phyloP scores from a whole-genome alignment of 2,329 filamentous ascomycete species.

The Xylariaceae sp. region DNA sequence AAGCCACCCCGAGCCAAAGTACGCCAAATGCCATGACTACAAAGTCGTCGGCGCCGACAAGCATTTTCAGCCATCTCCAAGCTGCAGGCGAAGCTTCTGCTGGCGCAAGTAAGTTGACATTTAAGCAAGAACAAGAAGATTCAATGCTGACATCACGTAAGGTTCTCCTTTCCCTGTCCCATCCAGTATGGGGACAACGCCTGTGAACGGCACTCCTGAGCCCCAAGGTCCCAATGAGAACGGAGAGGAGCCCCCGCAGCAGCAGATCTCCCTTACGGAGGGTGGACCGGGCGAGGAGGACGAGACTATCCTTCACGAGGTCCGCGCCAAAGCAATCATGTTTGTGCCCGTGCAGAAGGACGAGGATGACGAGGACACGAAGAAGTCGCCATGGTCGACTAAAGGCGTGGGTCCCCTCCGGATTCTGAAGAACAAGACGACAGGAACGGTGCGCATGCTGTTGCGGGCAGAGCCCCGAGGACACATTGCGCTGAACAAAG shows the following conservation, averaged over 20 bases:
- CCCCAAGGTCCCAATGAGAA: constrained; percentile 43
- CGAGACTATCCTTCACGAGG: constrained; percentile 64
- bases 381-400: constrained; percentile 58
- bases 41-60: constrained; percentile 17
- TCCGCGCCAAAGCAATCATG: constrained; percentile 64
- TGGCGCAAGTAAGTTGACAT: constrained; percentile 36
- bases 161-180: constrained; percentile 45
- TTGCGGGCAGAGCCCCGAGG: constrained; percentile 72
- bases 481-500: constrained; percentile 66
- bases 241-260: constrained; percentile 50
- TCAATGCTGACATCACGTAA: constrained; percentile 11
- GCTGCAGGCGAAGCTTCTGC: constrained; percentile 34
- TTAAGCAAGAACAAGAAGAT: background rate
- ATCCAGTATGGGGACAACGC: constrained; percentile 56
- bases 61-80: constrained; percentile 23
- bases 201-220: constrained; percentile 54
- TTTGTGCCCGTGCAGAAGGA: constrained; percentile 44
- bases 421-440: constrained; percentile 67
- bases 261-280: constrained; percentile 65
- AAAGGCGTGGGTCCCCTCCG: constrained; percentile 68
- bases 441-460: constrained; percentile 60
- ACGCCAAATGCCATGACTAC: constrained; percentile 23
- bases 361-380: constrained; percentile 43
- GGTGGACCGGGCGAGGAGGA: constrained; percentile 65
- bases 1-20: constrained; percentile 25